phyloP scores from a whole-genome alignment of 176 grass and related monocot genomes.

The Bolboschoenus planiculmis region DNA sequence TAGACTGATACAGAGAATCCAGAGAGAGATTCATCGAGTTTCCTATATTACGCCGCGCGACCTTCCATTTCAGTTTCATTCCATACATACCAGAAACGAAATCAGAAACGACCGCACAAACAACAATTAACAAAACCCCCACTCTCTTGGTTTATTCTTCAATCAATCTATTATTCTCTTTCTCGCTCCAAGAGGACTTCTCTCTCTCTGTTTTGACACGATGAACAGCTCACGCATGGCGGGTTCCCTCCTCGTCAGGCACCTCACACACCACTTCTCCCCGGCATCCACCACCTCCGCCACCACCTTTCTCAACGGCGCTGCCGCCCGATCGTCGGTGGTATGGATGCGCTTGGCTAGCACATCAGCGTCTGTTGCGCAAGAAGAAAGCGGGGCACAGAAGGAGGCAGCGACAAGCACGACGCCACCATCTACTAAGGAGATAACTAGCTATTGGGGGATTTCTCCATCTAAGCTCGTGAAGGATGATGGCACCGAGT shows the following conservation, averaged over 20 bases:
- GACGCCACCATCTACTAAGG: constrained; percentile 9
- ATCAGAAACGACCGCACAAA: not conserved
- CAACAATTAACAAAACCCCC: not conserved
- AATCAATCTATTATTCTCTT: not conserved
- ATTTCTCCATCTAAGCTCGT: constrained; percentile 38
- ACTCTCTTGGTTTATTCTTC: not conserved
- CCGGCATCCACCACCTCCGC: not conserved
- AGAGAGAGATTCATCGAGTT: not conserved
- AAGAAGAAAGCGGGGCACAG: constrained; percentile 26
- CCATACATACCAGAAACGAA: not conserved
- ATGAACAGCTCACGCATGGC: constrained; percentile 44
- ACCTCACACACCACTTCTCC: constrained; percentile 34
- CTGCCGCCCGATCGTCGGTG: not conserved
- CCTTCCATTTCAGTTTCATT: not conserved
- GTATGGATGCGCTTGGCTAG: constrained; percentile 30
- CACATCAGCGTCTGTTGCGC: constrained; percentile 25
- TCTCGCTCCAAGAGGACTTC: not conserved
- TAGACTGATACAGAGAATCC: not conserved
- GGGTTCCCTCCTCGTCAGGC: constrained; percentile 36
- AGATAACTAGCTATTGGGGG: constrained; percentile 60
- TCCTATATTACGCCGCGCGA: not conserved
- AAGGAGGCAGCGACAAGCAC: constrained; percentile 19
- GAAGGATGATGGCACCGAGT: constrained; percentile 61
- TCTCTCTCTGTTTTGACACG: not conserved
- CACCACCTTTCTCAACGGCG: constrained; percentile 7